Base-by-base conservation (phyloP, 345 rosid genomes). In the Kandelia obovata region DNA sequence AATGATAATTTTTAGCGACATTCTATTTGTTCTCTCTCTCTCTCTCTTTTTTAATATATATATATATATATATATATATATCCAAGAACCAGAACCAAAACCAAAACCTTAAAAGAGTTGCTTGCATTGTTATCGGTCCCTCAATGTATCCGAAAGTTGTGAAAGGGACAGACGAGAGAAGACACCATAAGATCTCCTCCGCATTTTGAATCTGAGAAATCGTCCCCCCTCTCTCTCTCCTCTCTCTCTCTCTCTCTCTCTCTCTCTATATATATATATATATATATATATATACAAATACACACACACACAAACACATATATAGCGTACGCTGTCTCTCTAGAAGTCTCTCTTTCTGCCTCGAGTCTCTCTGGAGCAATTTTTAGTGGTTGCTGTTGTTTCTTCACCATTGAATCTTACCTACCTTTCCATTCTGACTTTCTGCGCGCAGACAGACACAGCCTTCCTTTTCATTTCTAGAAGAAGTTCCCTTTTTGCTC, bases 381-480 rank as follows among this genome's bases (percentile, higher is more conserved):
- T 11, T 2, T 61, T 61, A 30, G 70, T 69, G 66, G 66, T 75
- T 31, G 55, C 55, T 65, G 60, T 64, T 70, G 60, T 65, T 70
- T 61, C 63, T 32, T 61, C 61, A 15, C 15, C 31, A 31, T 23
- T 10, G 3, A 68, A 26, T 65, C 46, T 28, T 7, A 16, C 32
- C 47, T 25, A 7, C 7, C 65, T 32, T 59, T 58, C 10, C 17
- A 5, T 7, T 23, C 30, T 51, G 39, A 27, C 46, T 51, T 9
- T 55, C 10, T 70, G 6, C 57, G 37, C 56, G 8, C 70, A 6
- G 7, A 7, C 64, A 28, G 16, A 3, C 25, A 4, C 4, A 23
- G 27, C 10, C 34, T 47, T 32, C 43, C 32, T 69, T 52, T 53
- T n/a, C 25, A 51, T 27, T 25, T 17, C 15, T 35, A 25, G 4